Percentiles rank a stretch among this genome's conserved stretches.
These are phyloP conservation scores for Agrostemma githago DNA, from an alignment of 148 eudicot genomes.

Conservation along the genomic window DNA sequence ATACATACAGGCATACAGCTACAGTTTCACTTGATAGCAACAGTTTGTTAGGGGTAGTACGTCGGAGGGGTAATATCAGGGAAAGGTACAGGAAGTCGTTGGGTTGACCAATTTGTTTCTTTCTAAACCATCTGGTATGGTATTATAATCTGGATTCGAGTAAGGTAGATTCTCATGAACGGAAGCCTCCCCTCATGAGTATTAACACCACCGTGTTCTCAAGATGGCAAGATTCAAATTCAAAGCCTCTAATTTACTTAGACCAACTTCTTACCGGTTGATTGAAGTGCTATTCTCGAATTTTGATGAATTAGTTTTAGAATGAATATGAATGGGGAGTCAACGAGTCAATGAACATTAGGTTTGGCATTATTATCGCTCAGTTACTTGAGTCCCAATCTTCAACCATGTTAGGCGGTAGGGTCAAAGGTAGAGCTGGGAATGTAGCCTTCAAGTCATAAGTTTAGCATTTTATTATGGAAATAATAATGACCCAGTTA, in stretches of 20 bases:
- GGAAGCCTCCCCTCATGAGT: no score
- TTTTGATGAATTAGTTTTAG: no score
- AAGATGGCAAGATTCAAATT: no score
- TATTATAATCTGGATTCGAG: no score
- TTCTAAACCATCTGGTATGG: no score
- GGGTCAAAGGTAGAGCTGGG: constrained; percentile 6
- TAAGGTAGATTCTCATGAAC: no score
- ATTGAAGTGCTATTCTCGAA: no score
- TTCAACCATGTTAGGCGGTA: constrained; percentile 9
- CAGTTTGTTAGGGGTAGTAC: not conserved
- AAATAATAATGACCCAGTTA: not conserved
- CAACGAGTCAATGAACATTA: constrained; percentile 13
- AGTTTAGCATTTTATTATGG: not conserved
- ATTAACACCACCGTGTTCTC: no score
- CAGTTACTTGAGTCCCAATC: constrained; percentile 1
- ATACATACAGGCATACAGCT: no score
- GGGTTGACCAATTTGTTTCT: constrained; percentile 7
- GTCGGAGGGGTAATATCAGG: not conserved
- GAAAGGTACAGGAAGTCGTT: constrained; percentile 12
- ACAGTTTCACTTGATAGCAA: not conserved
- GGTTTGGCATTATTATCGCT: not conserved
- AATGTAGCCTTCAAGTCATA: constrained; percentile 6
- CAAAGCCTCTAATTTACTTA: no score
- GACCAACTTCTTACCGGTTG: no score
- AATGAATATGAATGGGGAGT: not conserved